Evolutionary conservation across 2,329 filamentous ascomycete species (phyloP).

Genomic region (Aspergillus sp.): DNA sequence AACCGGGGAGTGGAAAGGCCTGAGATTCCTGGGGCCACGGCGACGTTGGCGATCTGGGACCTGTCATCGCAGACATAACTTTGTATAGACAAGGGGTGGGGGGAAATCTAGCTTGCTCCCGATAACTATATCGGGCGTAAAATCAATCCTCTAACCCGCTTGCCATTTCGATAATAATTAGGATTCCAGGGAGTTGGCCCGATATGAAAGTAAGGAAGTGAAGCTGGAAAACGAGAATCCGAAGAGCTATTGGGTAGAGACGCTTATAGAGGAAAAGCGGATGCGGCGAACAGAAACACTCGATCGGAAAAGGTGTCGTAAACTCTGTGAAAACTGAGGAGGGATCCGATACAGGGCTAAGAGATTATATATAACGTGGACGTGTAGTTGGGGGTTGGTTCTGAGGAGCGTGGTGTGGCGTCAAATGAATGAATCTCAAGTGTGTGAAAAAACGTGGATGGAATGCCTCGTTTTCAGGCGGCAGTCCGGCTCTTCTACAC

Average conservation of each 20-base stretch:
- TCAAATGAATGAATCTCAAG: slow-evolving; percentile 1
- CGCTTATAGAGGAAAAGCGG: neutral
- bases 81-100: neutral
- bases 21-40: slow-evolving; percentile 31
- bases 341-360: neutral
- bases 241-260: neutral
- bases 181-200: neutral
- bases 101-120: neutral
- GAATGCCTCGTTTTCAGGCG: slow-evolving; percentile 8
- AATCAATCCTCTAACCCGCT: slow-evolving; percentile 10
- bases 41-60: slow-evolving; percentile 34
- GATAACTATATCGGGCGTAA: slow-evolving; percentile 1
- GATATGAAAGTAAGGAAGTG: neutral
- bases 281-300: neutral
- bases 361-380: slow-evolving; percentile 7
- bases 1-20: slow-evolving; percentile 18
- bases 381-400: neutral
- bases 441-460: slow-evolving; percentile 1
- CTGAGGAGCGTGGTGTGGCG: slow-evolving; percentile 5
- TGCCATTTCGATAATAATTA: slow-evolving; percentile 18
- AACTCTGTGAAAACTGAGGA: neutral
- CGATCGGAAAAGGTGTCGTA: neutral
- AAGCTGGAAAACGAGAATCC: neutral
- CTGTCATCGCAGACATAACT: slow-evolving; percentile 32
- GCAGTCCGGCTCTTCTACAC: neutral